These are phyloP conservation scores for Medicago lupulina DNA, from an alignment of 306 rosid species.

Conservation along the genomic window DNA sequence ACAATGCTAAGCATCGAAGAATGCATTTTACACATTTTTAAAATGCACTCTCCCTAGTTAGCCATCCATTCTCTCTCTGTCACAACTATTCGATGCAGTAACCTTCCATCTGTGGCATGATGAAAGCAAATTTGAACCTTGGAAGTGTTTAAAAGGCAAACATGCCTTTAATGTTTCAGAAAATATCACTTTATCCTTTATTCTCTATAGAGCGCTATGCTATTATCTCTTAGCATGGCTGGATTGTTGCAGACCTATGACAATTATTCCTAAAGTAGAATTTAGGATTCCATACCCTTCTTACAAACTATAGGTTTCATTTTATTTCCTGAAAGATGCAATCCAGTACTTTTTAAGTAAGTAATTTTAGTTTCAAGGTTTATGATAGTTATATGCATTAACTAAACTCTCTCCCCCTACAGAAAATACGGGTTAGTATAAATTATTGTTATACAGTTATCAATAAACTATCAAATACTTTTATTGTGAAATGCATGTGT, in stretches of 20 bases:
- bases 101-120: neutral
- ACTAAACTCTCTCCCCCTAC: neutral
- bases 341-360: conserved; percentile 11
- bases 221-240: conserved; percentile 18
- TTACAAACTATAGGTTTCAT: neutral
- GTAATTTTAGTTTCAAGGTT: conserved; percentile 1
- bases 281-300: conserved; percentile 6
- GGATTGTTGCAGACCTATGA: conserved; percentile 4
- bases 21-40: neutral
- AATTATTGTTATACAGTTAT: neutral
- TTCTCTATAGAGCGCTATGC: conserved; percentile 9
- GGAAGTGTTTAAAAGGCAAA: neutral
- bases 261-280: neutral
- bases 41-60: neutral
- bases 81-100: neutral
- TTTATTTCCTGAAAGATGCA: conserved; percentile 22
- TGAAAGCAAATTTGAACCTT: neutral
- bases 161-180: neutral
- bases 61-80: neutral
- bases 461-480: neutral
- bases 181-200: conserved; percentile 14
- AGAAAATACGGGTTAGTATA: neutral
- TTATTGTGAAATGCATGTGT: neutral
- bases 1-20: neutral
- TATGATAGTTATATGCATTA: conserved; percentile 22